phyloP scores from a whole-genome alignment of 352 stramenopile species.

The Ophiocytium majus region DNA sequence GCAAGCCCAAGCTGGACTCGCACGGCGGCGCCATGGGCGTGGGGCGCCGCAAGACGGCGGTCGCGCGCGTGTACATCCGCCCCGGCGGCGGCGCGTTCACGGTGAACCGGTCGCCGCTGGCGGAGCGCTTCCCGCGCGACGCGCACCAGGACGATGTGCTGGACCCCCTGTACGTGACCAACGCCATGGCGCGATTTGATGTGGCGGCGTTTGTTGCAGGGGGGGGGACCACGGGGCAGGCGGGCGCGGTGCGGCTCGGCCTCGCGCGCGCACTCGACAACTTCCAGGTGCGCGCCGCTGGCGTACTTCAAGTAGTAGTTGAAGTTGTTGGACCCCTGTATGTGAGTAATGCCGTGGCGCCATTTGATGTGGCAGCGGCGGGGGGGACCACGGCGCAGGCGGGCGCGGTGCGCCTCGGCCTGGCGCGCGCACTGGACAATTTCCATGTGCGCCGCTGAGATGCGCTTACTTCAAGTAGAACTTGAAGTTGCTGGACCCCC shows the following conservation, averaged over 20 bases:
- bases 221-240: slow-evolving; percentile 80
- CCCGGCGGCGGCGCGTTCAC: slow-evolving; percentile 55
- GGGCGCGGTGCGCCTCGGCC: slow-evolving; percentile 79
- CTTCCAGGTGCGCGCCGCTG: neutral
- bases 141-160: slow-evolving; percentile 51
- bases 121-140: slow-evolving; percentile 44
- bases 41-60: slow-evolving; percentile 78
- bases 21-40: slow-evolving; percentile 41
- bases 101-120: slow-evolving; percentile 41
- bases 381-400: slow-evolving; percentile 64
- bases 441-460: neutral
- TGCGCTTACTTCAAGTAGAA: neutral
- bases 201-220: slow-evolving; percentile 82
- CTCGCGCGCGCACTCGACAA: slow-evolving; percentile 78
- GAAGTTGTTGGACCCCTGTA: slow-evolving; percentile 52
- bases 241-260: slow-evolving; percentile 79
- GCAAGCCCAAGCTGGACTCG: neutral
- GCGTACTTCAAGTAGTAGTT: neutral
- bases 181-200: slow-evolving; percentile 73
- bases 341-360: slow-evolving; percentile 60
- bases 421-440: slow-evolving; percentile 76
- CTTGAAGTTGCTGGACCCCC: slow-evolving; percentile 38
- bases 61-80: slow-evolving; percentile 80
- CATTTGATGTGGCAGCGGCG: slow-evolving; percentile 58
- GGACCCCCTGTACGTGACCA: slow-evolving; percentile 60